A percentile compares a stretch with the other conserved stretches of the same genome.
phyloP scores from a whole-genome alignment of 2,329 filamentous ascomycete genomes.

The Ascochyta rabiei region DNA sequence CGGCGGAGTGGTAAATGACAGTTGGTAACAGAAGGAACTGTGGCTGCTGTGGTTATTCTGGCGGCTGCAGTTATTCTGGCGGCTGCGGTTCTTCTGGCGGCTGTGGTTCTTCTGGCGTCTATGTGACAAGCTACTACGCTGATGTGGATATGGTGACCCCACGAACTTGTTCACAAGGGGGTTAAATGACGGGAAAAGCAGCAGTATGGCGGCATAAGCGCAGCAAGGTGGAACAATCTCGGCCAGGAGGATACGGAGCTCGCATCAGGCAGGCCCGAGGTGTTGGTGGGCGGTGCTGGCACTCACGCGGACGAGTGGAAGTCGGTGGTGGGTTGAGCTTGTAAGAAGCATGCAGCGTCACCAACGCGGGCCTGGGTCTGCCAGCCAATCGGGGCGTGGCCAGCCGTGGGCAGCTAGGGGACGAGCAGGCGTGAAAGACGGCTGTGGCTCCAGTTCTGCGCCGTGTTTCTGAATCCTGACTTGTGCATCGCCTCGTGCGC shows the following conservation, averaged over 20 bases:
- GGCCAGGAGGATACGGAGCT: conserved; percentile 45
- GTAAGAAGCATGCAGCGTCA: conserved; percentile 26
- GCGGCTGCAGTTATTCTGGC: conserved; percentile 15
- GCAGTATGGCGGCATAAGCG: conserved; percentile 24
- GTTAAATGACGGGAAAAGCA: conserved; percentile 37
- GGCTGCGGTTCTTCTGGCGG: conserved; percentile 41
- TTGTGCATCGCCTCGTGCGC: conserved; percentile 26
- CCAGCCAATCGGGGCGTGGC: conserved; percentile 40
- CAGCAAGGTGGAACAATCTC: conserved; percentile 27
- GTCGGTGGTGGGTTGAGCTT: conserved; percentile 27
- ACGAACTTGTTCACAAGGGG: conserved; percentile 19
- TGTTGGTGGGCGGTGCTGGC: conserved; percentile 33
- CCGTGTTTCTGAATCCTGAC: background rate
- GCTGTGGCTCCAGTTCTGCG: background rate
- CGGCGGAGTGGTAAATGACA: background rate
- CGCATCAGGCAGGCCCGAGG: conserved; percentile 38
- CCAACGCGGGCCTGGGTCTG: conserved; percentile 20
- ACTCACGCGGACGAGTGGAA: conserved; percentile 48
- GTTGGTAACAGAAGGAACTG: background rate
- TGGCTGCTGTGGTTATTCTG: conserved; percentile 36
- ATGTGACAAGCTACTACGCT: conserved; percentile 34
- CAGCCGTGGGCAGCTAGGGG: conserved; percentile 13
- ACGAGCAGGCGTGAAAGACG: conserved; percentile 8
- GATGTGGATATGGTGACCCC: conserved; percentile 16
- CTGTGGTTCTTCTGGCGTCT: conserved; percentile 31